Evolutionary conservation across 495 filamentous ascomycete species (phyloP).

Genomic region (Rusavskia elegans): DNA sequence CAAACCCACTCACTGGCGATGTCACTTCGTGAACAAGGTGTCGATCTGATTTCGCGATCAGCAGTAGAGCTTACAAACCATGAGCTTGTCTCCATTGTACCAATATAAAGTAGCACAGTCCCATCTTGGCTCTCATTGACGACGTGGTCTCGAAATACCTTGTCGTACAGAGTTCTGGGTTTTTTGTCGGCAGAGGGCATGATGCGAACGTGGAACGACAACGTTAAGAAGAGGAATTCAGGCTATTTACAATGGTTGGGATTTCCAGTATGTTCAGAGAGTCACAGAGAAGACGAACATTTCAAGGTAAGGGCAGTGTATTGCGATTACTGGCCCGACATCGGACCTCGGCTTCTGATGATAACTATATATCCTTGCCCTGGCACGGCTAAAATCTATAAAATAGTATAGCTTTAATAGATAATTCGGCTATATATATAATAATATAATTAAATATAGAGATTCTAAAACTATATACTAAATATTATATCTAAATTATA

Average conservation of each 20-base stretch:
- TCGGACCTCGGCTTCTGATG: not conserved
- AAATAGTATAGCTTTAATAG: too few relatives aligned
- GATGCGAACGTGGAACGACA: slow-evolving; percentile 13
- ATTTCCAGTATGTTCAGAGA: too few relatives aligned
- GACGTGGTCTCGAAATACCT: slow-evolving; percentile 85
- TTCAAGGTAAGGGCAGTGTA: too few relatives aligned
- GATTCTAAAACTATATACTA: too few relatives aligned
- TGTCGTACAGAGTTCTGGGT: slow-evolving; percentile 91
- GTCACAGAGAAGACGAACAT: too few relatives aligned
- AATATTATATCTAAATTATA: too few relatives aligned
- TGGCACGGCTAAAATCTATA: too few relatives aligned
- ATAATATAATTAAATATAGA: too few relatives aligned
- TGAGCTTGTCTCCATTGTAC: slow-evolving; percentile 26
- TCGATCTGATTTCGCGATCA: slow-evolving; percentile 39
- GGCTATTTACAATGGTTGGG: too few relatives aligned
- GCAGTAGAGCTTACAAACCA: slow-evolving; percentile 2
- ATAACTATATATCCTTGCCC: too few relatives aligned
- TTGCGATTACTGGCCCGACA: too few relatives aligned
- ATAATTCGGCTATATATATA: too few relatives aligned
- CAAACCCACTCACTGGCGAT: slow-evolving; percentile 48
- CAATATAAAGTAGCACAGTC: slow-evolving; percentile 85
- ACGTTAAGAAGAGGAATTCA: not conserved
- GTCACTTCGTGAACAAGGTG: slow-evolving; percentile 98
- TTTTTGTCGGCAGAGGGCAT: slow-evolving; percentile 69
- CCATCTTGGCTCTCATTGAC: slow-evolving; percentile 89